Percentiles rank a stretch among this genome's conserved stretches.
These are phyloP conservation scores for Athelia psychrophila DNA, from an alignment of 1,284 basidiomycete genomes.

Conservation along the genomic window DNA sequence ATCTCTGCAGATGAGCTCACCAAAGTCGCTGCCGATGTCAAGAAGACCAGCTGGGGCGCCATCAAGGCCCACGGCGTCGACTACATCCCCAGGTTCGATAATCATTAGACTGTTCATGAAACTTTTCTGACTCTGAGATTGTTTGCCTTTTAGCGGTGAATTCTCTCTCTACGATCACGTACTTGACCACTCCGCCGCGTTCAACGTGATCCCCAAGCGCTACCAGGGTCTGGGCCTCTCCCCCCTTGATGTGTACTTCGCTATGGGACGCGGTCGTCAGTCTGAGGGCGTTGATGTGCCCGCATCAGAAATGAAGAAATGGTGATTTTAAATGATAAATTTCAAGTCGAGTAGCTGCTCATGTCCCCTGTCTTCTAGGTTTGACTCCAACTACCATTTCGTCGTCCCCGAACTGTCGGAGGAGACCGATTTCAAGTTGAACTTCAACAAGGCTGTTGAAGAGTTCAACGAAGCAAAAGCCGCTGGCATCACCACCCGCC, in stretches of 20 bases:
- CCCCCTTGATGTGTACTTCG: constrained; percentile 94
- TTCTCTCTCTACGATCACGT: constrained; percentile 99
- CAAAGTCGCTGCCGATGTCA: constrained; percentile 86
- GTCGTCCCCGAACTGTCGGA: constrained; percentile 98
- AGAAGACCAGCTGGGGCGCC: constrained; percentile 87
- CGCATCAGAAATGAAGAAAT: constrained; percentile 99
- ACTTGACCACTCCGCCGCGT: constrained; percentile 94
- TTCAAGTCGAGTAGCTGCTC: constrained; percentile 2
- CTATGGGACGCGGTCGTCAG: constrained; percentile 99
- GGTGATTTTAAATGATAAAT: constrained; percentile 43
- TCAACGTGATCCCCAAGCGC: constrained; percentile 96
- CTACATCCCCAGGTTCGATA: constrained; percentile 83
- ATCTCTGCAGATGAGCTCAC: constrained; percentile 87
- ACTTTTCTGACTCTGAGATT: constrained; percentile 10
- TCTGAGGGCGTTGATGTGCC: constrained; percentile 93
- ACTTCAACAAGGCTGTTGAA: constrained; percentile 93
- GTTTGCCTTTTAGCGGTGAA: constrained; percentile 71
- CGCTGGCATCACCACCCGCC: constrained; percentile 88
- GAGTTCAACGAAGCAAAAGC: constrained; percentile 96
- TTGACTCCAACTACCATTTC: constrained; percentile 99
- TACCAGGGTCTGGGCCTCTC: constrained; percentile 89
- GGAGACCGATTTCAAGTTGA: constrained; percentile 90
- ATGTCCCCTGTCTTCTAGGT: constrained; percentile 51
- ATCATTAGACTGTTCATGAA: constrained; percentile 5
- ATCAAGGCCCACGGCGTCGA: constrained; percentile 91